Base-by-base conservation (phyloP, 805 yeast species). In the Candida methanosorbosa region DNA sequence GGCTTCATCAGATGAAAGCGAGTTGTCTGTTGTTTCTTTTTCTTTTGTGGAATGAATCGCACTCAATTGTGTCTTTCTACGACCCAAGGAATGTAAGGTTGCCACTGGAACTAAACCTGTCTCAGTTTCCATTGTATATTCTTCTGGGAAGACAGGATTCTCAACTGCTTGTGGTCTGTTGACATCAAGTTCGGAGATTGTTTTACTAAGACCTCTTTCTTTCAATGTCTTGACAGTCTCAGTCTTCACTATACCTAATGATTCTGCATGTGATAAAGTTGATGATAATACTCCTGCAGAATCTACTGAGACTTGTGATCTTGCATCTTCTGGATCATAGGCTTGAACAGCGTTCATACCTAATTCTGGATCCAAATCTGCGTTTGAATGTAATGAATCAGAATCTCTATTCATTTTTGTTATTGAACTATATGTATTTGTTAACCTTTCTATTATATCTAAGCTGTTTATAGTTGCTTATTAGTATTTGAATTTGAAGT, bases 81-180 rank as follows among this genome's bases (percentile, higher is more conserved):
- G 71, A 24, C 94, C 92, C 23, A 84, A 41, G 8, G 70, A 65
- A 30, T 71, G 81, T 45, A 86, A 63, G 1, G 94, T 81, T 29
- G 75, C 63, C 1, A 79, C 83, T 2, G 90, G 92, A 12, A 87
- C 96, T 36, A 87, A 64, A 42, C 96, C 96, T 5, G 95, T 84
- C 35, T 71, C 70, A 0, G 96, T 87, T 63, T 87, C 96, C 56
- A 87, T 44, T 6, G 87, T 81, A 55, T 84, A 87, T 54, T 87
- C 95, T 64, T 87, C 96, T 8, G 96, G 96, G 67, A 87, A 87
- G 24, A 86, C 79, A 13, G 90, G 82, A 42, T 71, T 70, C 39
- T 66, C 70, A 18, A 72, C 66, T 26, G 51, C 60, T 32, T 63
- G 46, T 7, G 84, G 81, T 30, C 75, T 70, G 43, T 70, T 70